Conservation (phyloP, 2,329 filamentous ascomycete genomes). For the Blumeria hordei region DNA sequence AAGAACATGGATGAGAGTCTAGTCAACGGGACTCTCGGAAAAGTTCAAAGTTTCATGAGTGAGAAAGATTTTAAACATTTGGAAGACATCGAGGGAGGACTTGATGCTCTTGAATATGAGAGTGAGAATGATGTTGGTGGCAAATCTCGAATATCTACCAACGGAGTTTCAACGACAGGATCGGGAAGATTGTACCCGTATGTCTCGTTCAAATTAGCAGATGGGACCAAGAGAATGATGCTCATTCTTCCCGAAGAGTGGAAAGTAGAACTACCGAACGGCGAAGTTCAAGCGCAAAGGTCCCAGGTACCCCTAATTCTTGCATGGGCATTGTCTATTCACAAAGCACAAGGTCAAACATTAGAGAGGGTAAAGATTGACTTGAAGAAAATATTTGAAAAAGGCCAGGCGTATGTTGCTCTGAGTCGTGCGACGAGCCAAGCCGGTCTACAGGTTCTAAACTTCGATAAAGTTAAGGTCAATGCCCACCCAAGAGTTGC, state of each 20-base stretch:
- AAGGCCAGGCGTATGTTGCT: slow-evolving; percentile 92
- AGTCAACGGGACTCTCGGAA: slow-evolving; percentile 84
- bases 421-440: slow-evolving; percentile 80
- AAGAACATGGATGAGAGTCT: slow-evolving; percentile 91
- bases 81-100: slow-evolving; percentile 29
- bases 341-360: slow-evolving; percentile 93
- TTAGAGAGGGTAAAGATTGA: slow-evolving; percentile 78
- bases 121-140: slow-evolving; percentile 19
- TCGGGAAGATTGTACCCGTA: slow-evolving; percentile 46
- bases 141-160: slow-evolving; percentile 20
- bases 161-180: slow-evolving; percentile 13
- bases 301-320: slow-evolving; percentile 69
- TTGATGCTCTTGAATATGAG: slow-evolving; percentile 20
- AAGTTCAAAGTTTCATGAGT: slow-evolving; percentile 59
- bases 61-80: slow-evolving; percentile 35
- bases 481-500: slow-evolving; percentile 81
- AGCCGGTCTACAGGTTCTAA: slow-evolving; percentile 61
- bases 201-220: slow-evolving; percentile 59
- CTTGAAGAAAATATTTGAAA: slow-evolving; percentile 78
- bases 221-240: slow-evolving; percentile 52
- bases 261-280: slow-evolving; percentile 93
- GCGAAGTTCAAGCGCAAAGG: slow-evolving; percentile 75
- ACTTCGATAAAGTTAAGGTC: slow-evolving; percentile 76
- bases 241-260: slow-evolving; percentile 73
- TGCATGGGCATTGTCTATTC: slow-evolving; percentile 90